Conservation (phyloP, 768 basidiomycete species). For the Phaffia tasmanica region DNA sequence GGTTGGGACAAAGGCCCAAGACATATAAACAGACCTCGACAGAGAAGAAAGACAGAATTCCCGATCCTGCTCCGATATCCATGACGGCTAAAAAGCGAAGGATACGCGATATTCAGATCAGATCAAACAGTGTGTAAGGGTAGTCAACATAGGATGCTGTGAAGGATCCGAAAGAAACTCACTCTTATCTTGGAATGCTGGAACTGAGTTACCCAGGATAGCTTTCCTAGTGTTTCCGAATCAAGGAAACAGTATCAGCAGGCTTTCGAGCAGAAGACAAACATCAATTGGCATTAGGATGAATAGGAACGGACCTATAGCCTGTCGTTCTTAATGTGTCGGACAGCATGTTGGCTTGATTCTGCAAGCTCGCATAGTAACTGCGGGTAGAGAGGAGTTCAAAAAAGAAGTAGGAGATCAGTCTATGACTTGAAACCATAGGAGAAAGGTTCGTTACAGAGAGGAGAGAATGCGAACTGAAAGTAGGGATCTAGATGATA, state of each 20-base stretch:
- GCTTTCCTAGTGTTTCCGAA: conserved; percentile 2
- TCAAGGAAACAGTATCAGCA: background rate
- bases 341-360: conserved; percentile 22
- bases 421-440: too few relatives aligned
- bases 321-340: conserved; percentile 14
- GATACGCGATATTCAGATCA: background rate
- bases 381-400: too few relatives aligned
- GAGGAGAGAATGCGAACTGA: too few relatives aligned
- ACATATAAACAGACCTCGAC: conserved; percentile 10
- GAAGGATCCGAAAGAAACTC: too few relatives aligned
- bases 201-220: conserved; percentile 22
- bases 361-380: too few relatives aligned
- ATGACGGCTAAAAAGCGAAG: conserved; percentile 8
- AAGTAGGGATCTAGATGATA: too few relatives aligned
- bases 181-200: background rate
- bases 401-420: too few relatives aligned
- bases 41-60: conserved; percentile 21
- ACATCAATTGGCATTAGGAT: too few relatives aligned
- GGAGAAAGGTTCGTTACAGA: too few relatives aligned
- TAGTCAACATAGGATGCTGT: too few relatives aligned
- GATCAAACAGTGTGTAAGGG: too few relatives aligned
- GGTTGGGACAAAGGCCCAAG: background rate
- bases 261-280: background rate
- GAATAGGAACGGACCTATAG: conserved; percentile 10
- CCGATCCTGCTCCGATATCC: conserved; percentile 25